Conservation (phyloP, 202 grass and related monocot genomes). For the Elaeis oleifera region DNA sequence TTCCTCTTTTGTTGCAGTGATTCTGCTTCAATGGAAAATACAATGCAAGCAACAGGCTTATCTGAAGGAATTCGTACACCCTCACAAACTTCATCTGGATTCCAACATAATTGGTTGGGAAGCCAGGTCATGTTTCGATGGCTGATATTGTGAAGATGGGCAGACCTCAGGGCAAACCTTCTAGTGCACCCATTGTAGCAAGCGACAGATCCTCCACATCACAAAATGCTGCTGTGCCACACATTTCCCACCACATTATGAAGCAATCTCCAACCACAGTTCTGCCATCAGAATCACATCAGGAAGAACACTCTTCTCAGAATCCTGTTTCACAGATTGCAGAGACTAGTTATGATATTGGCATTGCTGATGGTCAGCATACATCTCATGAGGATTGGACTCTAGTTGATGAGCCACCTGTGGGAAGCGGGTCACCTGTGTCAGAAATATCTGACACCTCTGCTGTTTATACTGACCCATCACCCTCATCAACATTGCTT, state of each 20-base stretch:
- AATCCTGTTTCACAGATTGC: constrained; percentile 41
- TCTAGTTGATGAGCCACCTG: constrained; percentile 38
- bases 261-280: constrained; percentile 31
- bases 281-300: constrained; percentile 32
- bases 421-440: constrained; percentile 16
- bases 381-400: constrained; percentile 58
- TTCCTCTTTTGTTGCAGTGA: constrained; percentile 32
- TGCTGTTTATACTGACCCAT: constrained; percentile 19
- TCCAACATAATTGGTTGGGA: constrained; percentile 70
- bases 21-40: constrained; percentile 38
- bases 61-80: constrained; percentile 45
- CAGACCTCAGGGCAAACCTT: constrained; percentile 51
- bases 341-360: constrained; percentile 32
- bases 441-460: constrained; percentile 33
- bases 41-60: constrained; percentile 21
- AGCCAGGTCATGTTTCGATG: constrained; percentile 74
- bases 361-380: constrained; percentile 30
- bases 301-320: constrained; percentile 27
- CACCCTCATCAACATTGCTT: constrained; percentile 21
- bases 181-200: constrained; percentile 27
- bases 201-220: constrained; percentile 50
- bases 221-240: constrained; percentile 62
- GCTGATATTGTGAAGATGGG: constrained; percentile 97
- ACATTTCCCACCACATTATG: constrained; percentile 21
- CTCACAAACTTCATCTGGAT: constrained; percentile 49